Base-by-base conservation (phyloP, 2,329 filamentous ascomycete genomes). In the Huntiella savannae region DNA sequence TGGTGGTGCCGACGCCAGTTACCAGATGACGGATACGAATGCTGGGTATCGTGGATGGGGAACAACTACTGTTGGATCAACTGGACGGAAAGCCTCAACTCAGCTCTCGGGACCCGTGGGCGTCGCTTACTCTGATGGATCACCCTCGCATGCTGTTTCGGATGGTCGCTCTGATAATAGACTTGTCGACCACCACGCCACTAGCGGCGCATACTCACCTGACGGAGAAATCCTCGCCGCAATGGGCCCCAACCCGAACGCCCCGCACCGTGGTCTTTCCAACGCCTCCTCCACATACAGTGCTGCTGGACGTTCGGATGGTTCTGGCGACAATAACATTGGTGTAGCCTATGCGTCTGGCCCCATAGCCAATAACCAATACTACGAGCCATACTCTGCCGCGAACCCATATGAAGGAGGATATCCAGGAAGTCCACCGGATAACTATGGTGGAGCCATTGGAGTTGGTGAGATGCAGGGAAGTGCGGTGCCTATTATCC, bases 251-350 rank as follows among this genome's bases (percentile, higher is more conserved):
- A 70, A 75, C 45, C 58, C 61, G 16, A 67, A 64, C 19, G 83
- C 84, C 53, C 82, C 96, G 33, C 83, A 82, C 53, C 81, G 91
- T 46, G 91, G 91, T 1, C 79, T 85, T 2, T 96, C 88, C 4
- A 96, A 96, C 57, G 91, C 91, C 4, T 98, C 91, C 0, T 96
- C 91, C 0, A 87, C 84, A 1, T 98, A 96, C 64, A 95, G 87
- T 52, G 80, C 79, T 10, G 82, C 77, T 5, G 78, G 76, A 39
- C 75, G 75, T 50, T 95, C 88, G 0, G 77, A 81, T 48, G 73
- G 70, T 7, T 80, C 76, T 10, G 75, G 78, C 16, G 63, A 51
- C 61, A 28, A 60, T 59, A 44, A 61, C 64, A 46, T 68, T 64
- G 36, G 60, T 62, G 13, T 61, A 64, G 65, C 65, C 34, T 73